Base-by-base conservation (phyloP, 148 eudicot genomes). In the Cornus controversa region DNA sequence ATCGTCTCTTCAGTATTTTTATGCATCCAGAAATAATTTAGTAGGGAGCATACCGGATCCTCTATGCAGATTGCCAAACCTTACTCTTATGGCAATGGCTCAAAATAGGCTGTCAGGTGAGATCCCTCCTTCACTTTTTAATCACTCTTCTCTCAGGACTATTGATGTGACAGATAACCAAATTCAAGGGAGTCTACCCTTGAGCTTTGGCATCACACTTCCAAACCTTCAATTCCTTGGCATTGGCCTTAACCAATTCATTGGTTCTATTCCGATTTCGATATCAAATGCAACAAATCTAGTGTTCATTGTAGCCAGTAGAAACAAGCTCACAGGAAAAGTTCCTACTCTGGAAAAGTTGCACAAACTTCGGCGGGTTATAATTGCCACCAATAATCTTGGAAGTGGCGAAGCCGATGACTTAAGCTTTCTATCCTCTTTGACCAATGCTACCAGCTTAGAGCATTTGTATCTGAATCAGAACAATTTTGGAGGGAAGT, bases 361-460 rank as follows among this genome's bases (percentile, higher is more conserved):
- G 27, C 54, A 37, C 7, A 4, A 24, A 22, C 57, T 70, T 42
- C 2, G 57, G 15, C 7, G 16, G 27, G 4, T 70, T 4, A 0
- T 1, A 5, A 23, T 70, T 10, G 0, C 27, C 0, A 0, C 0
- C 1, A 70, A 70, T 24, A 6, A 1, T 24, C 84, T 89, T 2
- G 87, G 89, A 34, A 53, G 18, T 4, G 80, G 72, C 9, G 70
- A 64, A 71, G n/a, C 66, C 22, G 18, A 23, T 64, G 87, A 88
- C 65, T 40, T 88, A 70, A 24, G 42, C 2, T 88, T 86, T 27
- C 26, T 88, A 14, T 58, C 77, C 6, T 71, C 82, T 6, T 73
- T 86, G 13, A 68, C 70, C 47, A 84, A 88, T 68, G 78, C 84
- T 34, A 81, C 76, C 64, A 75, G 2, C 2, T 75, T 88, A 13